Base-by-base conservation (phyloP, 2,329 filamentous ascomycete species). In the Hypoxylon rubiginosum region DNA sequence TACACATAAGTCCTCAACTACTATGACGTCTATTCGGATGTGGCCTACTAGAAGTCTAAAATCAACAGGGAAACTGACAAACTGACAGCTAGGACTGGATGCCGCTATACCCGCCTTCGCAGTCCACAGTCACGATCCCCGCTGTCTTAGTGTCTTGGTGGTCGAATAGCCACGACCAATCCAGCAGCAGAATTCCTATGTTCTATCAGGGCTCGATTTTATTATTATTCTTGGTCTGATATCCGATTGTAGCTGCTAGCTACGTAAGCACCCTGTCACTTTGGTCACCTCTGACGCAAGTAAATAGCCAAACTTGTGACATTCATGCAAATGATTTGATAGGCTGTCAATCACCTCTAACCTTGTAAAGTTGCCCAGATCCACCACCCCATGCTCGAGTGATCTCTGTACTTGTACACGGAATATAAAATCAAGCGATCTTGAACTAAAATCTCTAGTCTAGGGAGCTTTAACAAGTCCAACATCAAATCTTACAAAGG, bases 191-290 rank as follows among this genome's bases (percentile, higher is more conserved):
- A 60, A 57, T 45, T 45, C 17, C 10, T 30, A 3, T 7, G 26
- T 28, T 7, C 4, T 28, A 28, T 28, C 26, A 34, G 21, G 55
- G 30, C 43, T 41, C 55, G 50, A 11, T 24, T 13, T 49, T 50
- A 43, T 26, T 39, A 39, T 53, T 51, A 57, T 53, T 28, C 24
- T 7, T 51, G 36, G 26, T 41, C 5, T 36, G 58, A 63, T 62
- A 58, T 59, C 63, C 66, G 34, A 63, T 54, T 54, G 43, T 24
- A 48, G 46, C 32, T 41, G 8, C 30, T 39, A 61, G 46, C 60
- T 69, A 67, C 67, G 61, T 69, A 67, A 67, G 51, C 51, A 50
- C 50, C 59, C 52, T 68, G 55, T 66, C 62, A 68, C 59, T 64
- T 39, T 15, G 52, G 24, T 59, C 28, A 24, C 32, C 34, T 62